These are phyloP conservation scores for Geum urbanum DNA, from an alignment of 306 rosid genomes.

Conservation along the genomic window DNA sequence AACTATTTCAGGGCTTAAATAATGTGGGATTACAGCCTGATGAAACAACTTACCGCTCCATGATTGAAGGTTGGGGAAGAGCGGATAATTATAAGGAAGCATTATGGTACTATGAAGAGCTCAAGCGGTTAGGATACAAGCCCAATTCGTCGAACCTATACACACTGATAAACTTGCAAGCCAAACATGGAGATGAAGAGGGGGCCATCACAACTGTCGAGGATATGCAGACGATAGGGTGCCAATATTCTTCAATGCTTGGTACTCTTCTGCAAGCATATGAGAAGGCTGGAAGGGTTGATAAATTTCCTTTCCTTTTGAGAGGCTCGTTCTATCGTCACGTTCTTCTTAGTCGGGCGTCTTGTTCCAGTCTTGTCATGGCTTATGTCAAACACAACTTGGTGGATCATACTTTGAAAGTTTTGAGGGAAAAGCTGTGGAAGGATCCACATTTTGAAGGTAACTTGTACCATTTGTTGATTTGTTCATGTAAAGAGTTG, in stretches of 20 bases:
- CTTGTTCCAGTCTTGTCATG: conserved; percentile 79
- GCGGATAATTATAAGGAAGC: conserved; percentile 54
- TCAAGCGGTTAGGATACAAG: conserved; percentile 52
- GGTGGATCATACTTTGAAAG: conserved; percentile 61
- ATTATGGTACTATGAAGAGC: conserved; percentile 47
- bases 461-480: conserved; percentile 80
- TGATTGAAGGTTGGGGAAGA: conserved; percentile 99
- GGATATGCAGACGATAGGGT: conserved; percentile 69
- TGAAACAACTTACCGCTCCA: conserved; percentile 81
- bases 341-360: conserved; percentile 61
- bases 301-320: conserved; percentile 57
- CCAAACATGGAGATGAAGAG: conserved; percentile 58
- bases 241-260: conserved; percentile 63
- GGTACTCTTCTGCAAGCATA: conserved; percentile 64
- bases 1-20: conserved; percentile 43
- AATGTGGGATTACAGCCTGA: conserved; percentile 56
- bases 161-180: conserved; percentile 71
- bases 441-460: conserved; percentile 58
- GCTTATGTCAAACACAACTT: conserved; percentile 71
- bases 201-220: conserved; percentile 55
- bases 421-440: conserved; percentile 71
- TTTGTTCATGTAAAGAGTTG: conserved; percentile 78
- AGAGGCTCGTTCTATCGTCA: conserved; percentile 56
- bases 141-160: conserved; percentile 76
- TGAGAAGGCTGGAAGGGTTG: conserved; percentile 63